These are phyloP conservation scores for Pezicula neosporulosa DNA, from an alignment of 2,329 filamentous ascomycete species.

Conservation along the genomic window DNA sequence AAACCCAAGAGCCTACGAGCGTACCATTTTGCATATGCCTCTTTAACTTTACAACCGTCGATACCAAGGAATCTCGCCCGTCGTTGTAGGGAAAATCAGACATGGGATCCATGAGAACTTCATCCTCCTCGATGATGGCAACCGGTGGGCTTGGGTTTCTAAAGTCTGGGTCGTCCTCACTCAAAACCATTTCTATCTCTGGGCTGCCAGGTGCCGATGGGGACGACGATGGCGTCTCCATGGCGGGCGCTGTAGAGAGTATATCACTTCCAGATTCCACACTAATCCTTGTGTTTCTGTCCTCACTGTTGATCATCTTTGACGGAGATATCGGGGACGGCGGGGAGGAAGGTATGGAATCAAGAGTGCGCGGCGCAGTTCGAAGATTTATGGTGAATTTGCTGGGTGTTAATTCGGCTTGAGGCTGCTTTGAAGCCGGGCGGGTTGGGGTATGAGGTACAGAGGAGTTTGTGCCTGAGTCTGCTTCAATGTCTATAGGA, in stretches of 20 bases:
- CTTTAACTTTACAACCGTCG: constrained; percentile 22
- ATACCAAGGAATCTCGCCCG: constrained; percentile 15
- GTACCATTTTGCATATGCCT: constrained; percentile 34
- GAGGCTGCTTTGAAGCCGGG: constrained; percentile 28
- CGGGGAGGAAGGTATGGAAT: constrained; percentile 40
- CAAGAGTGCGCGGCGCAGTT: constrained; percentile 36
- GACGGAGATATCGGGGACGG: constrained; percentile 35
- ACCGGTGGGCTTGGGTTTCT: constrained; percentile 19
- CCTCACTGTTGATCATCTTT: constrained; percentile 20
- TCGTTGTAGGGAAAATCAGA: constrained; percentile 40
- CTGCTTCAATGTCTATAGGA: constrained; percentile 18
- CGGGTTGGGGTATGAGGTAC: constrained; percentile 25
- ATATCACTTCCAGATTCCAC: constrained; percentile 27
- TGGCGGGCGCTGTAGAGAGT: constrained; percentile 21
- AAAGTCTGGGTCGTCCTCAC: constrained; percentile 24
- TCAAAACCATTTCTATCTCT: constrained; percentile 23
- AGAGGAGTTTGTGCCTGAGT: constrained; percentile 27
- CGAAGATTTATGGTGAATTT: constrained; percentile 60
- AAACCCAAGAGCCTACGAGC: constrained; percentile 17
- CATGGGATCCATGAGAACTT: constrained; percentile 36
- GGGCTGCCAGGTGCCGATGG: constrained; percentile 25
- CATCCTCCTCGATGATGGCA: constrained; percentile 25
- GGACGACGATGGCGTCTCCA: constrained; percentile 28
- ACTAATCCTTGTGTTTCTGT: constrained; percentile 19
- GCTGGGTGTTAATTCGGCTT: constrained; percentile 46